Conservation (phyloP, 345 rosid species). For the Eucalyptus viminalis region DNA sequence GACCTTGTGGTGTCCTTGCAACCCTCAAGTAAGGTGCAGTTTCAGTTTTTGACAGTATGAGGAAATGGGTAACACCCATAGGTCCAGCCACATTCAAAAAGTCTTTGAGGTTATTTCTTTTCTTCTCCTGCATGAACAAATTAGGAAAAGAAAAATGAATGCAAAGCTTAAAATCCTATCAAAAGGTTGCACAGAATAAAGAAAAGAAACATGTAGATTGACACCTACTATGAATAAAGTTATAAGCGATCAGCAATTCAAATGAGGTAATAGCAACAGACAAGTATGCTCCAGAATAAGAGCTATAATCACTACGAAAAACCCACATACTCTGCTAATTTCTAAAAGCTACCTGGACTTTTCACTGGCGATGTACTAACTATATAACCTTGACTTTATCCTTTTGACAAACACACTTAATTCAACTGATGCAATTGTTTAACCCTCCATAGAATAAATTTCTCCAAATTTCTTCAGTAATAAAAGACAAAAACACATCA, state of each 20-base stretch:
- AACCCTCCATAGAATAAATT: not conserved
- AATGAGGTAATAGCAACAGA: not conserved
- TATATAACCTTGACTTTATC: not conserved
- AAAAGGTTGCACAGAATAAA: not conserved
- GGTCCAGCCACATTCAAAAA: constrained; percentile 92
- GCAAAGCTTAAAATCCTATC: not conserved
- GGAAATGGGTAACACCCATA: constrained; percentile 95
- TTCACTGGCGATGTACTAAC: not conserved
- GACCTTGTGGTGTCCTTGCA: constrained; percentile 96
- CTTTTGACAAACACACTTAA: not conserved
- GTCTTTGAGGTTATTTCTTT: constrained; percentile 67
- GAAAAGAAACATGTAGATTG: not conserved
- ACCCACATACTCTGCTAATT: not conserved
- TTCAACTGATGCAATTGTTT: not conserved
- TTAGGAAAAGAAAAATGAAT: not conserved
- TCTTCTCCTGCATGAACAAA: constrained; percentile 64
- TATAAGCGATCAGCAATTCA: not conserved
- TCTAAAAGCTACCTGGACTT: not conserved
- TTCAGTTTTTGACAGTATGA: constrained; percentile 67
- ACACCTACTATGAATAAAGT: not conserved
- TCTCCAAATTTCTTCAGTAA: not conserved
- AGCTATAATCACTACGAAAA: not conserved
- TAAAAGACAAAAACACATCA: not conserved
- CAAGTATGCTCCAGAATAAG: not conserved
- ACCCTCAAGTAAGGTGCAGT: constrained; percentile 60